phyloP scores from a whole-genome alignment of 192 early-diverging fungal species.

The Umbelopsis sp. region DNA sequence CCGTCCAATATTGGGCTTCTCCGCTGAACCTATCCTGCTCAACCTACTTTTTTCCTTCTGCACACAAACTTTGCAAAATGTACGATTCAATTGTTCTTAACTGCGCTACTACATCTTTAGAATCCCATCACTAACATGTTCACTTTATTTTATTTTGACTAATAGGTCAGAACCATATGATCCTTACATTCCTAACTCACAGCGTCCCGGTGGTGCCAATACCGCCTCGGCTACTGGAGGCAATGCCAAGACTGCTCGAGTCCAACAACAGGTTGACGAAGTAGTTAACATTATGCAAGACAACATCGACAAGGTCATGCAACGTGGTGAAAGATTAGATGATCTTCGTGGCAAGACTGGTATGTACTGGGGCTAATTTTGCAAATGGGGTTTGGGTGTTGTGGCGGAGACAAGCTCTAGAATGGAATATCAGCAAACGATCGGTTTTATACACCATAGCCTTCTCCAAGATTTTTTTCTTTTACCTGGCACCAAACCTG shows the following conservation, averaged over 20 bases:
- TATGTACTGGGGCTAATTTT: slow-evolving; percentile 30
- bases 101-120: not conserved
- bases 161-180: slow-evolving; percentile 43
- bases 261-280: slow-evolving; percentile 86
- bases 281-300: slow-evolving; percentile 93
- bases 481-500: too few relatives aligned
- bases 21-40: not conserved
- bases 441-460: too few relatives aligned
- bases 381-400: not conserved
- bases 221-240: slow-evolving; percentile 1
- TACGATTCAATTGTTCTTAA: not conserved
- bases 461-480: too few relatives aligned
- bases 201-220: slow-evolving; percentile 15
- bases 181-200: slow-evolving; percentile 37
- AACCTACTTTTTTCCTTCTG: not conserved
- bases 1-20: not conserved
- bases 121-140: not conserved
- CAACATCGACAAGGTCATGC: slow-evolving; percentile 88
- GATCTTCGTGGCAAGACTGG: slow-evolving; percentile 81
- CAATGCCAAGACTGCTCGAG: slow-evolving; percentile 58
- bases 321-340: slow-evolving; percentile 86
- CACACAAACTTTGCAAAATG: not conserved
- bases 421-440: not conserved
- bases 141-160: not conserved
- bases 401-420: not conserved